Evolutionary conservation across 805 yeast species (phyloP), one percentile per base, ranked within the genome.

Genomic region (Metschnikowia henanensis): DNA sequence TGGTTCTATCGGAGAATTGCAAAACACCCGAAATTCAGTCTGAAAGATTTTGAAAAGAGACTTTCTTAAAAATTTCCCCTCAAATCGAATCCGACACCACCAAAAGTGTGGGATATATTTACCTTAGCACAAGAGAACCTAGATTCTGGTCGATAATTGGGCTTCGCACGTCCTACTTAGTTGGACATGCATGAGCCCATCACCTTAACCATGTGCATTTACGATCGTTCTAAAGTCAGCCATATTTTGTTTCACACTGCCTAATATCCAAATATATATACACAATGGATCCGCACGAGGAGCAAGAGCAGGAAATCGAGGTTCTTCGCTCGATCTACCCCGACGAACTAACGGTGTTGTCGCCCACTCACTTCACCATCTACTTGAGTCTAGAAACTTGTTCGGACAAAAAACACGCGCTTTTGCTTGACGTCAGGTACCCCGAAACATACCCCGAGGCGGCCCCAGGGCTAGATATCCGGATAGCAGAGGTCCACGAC

Each of bases 281-380:
- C 12, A 37, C 6, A 30, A 87, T 87, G 95, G 91, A 86, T 55
- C 78, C 83, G 44, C 59, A 64, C 40, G 96, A 87, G 62, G 97
- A 94, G 59, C 97, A 92, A 61, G 64, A 59, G 22, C 96, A 92
- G 66, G 99, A 92, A 64, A 62, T 94, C 35, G 97, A 91, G 63
- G 90, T 94, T 40, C 75, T 92, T 45, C 83, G 87, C 59, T 83
- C 95, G 15, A 92, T 92, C 43, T 92, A 94, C 61, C 99, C 98
- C 5, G 97, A 92, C 59, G 99, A 92, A 62, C 66, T 88, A 25
- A 66, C 60, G n/a, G 56, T 69, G 9, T 55, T 72, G 28, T 59
- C 77, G 1, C 76, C 75, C 17, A 64, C 70, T 6, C 72, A 72
- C 29, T 87, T 80, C 60, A 72, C 79, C 33, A 76, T 92, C 28